phyloP scores from a whole-genome alignment of 768 basidiomycete genomes.

The Mycena maculata region DNA sequence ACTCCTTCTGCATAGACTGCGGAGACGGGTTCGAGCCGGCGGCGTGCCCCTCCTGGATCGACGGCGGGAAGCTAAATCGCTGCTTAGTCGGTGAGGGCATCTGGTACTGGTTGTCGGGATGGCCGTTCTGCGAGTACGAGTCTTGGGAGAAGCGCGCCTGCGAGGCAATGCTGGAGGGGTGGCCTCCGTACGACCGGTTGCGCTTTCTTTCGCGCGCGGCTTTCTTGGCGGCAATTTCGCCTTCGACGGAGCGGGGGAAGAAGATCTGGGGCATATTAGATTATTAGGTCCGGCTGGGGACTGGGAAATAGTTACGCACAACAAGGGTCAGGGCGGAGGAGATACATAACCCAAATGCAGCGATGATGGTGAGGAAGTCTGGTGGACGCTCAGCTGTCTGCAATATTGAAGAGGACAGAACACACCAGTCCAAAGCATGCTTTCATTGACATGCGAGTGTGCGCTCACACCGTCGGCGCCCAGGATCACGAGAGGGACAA shows the following conservation, averaged over 20 bases:
- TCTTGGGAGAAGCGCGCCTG: conserved; percentile 4
- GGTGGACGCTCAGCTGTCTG: neutral
- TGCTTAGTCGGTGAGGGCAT: neutral
- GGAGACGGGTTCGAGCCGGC: neutral
- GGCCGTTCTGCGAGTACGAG: neutral
- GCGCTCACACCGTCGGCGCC: conserved; percentile 75
- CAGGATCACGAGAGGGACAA: conserved; percentile 71
- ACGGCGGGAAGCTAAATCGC: conserved; percentile 17
- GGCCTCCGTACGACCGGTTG: conserved; percentile 41
- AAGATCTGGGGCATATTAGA: conserved; percentile 66
- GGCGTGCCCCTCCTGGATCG: neutral
- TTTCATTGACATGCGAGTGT: conserved; percentile 74
- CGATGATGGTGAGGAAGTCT: conserved; percentile 71
- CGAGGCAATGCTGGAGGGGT: neutral
- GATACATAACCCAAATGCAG: conserved; percentile 69
- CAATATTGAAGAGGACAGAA: neutral
- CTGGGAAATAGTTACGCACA: conserved; percentile 51
- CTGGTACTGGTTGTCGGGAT: neutral
- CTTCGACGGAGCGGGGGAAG: conserved; percentile 82
- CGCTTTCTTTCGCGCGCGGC: conserved; percentile 55
- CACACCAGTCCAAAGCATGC: conserved; percentile 63
- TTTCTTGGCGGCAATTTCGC: conserved; percentile 68
- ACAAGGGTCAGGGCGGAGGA: conserved; percentile 83
- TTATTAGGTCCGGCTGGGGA: neutral
- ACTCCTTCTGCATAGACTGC: conserved; percentile 11